Conservation (phyloP, 257 asterid genomes). For the Solanum piurae region DNA sequence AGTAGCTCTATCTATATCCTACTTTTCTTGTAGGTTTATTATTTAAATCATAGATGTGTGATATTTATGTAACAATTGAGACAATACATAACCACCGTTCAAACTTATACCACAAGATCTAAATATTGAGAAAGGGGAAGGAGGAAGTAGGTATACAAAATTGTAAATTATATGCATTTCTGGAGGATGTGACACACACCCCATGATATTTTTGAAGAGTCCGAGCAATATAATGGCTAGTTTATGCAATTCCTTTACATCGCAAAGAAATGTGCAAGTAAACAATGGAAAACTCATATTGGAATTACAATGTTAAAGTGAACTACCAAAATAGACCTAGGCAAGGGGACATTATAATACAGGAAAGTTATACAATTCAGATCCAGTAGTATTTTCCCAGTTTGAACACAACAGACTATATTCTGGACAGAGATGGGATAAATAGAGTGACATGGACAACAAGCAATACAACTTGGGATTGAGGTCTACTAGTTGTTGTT, state of each 20-base stretch:
- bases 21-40: background rate
- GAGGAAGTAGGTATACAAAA: background rate
- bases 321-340: background rate
- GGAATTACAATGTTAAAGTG: background rate
- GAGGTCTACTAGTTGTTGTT: background rate
- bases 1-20: no score
- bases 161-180: background rate
- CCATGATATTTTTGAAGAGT: background rate
- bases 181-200: background rate
- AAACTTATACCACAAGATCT: no score
- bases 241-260: background rate
- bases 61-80: background rate
- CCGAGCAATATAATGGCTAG: background rate
- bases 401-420: background rate
- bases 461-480: background rate
- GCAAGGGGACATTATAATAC: background rate
- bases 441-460: background rate
- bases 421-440: background rate
- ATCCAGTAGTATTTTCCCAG: background rate
- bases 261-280: background rate
- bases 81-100: background rate
- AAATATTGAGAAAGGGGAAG: background rate
- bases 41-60: background rate
- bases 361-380: background rate
- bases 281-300: background rate